Evolutionary conservation across 768 basidiomycete species (phyloP), one percentile per base, ranked within the genome.

Genomic region (Baorangia bicolor): DNA sequence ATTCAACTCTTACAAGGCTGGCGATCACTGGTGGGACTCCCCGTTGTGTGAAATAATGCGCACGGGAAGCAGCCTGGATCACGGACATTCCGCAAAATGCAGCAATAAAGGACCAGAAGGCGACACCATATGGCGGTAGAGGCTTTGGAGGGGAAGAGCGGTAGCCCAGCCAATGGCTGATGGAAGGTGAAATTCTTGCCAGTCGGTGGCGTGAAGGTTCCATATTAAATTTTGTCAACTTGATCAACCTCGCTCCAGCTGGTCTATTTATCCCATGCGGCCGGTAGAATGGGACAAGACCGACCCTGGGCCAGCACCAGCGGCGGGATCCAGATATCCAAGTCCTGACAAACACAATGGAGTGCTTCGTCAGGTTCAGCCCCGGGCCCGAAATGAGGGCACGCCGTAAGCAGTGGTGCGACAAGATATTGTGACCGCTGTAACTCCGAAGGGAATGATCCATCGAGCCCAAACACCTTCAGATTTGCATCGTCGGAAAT

Each of bases 51-150:
- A 84, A 83, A 56, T 80, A 81, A 7, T 73, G 73, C 4, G 77
- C 70, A 27, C 80, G 75, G 56, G 83, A 83, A 11, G 79, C 66
- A 8, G 75, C 80, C 53, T 83, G 81, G 43, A 84, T 73, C 35
- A 78, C 53, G 0, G 80, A 73, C 47, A 83, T 74, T 5, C 79
- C 80, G 48, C 73, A 73, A 61, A 83, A 82, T 1, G 82, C 74
- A 27, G 77, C 80, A 14, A 83, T 60, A 61, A 81, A 83, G 0
- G 82, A 79, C 81, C 81, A 83, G 41, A 62, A 4, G 21, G 35
- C 8, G 12, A 57, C 38, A n/a, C 20, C 8, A 48, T 54, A 53
- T 4, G n/a, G 7, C 4, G 60, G 47, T 16, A 48, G 38, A 31
- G 51, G 51, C 34, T 57, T 61, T 18, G 53, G 44, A 46, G 47